phyloP scores from a whole-genome alignment of 257 asterid species.

The Craterostigma plantagineum region DNA sequence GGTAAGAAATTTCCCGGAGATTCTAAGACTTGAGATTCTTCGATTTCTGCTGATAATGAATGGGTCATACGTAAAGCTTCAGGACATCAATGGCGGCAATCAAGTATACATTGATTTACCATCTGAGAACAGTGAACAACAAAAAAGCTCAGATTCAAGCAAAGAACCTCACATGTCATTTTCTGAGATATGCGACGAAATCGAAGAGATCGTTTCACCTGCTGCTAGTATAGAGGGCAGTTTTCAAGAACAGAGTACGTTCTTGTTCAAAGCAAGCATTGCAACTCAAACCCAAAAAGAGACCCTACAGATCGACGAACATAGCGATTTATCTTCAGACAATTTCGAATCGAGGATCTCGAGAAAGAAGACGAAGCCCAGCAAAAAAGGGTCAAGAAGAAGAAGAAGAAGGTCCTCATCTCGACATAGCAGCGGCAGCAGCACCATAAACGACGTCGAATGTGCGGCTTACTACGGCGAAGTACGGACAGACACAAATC shows the following conservation, averaged over 20 bases:
- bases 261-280: constrained; percentile 31
- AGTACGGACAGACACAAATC: too few species aligned
- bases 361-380: constrained; percentile 6
- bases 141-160: not conserved
- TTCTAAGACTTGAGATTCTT: not conserved
- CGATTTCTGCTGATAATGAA: too few species aligned
- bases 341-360: constrained; percentile 8
- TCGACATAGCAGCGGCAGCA: not conserved
- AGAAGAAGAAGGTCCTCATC: constrained; percentile 12
- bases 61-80: not conserved
- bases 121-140: constrained; percentile 1
- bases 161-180: too few species aligned
- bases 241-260: constrained; percentile 45
- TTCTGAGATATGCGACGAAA: not conserved
- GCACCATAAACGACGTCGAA: constrained; percentile 13
- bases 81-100: constrained; percentile 11
- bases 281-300: constrained; percentile 3
- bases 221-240: constrained; percentile 17
- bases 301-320: constrained; percentile 2
- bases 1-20: constrained; percentile 12
- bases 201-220: constrained; percentile 35
- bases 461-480: constrained; percentile 27
- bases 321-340: not conserved
- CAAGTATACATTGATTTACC: constrained; percentile 9
- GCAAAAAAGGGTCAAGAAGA: constrained; percentile 21